These are phyloP conservation scores for Fusarium pilosicola DNA, from an alignment of 2,329 filamentous ascomycete genomes.

Conservation along the genomic window DNA sequence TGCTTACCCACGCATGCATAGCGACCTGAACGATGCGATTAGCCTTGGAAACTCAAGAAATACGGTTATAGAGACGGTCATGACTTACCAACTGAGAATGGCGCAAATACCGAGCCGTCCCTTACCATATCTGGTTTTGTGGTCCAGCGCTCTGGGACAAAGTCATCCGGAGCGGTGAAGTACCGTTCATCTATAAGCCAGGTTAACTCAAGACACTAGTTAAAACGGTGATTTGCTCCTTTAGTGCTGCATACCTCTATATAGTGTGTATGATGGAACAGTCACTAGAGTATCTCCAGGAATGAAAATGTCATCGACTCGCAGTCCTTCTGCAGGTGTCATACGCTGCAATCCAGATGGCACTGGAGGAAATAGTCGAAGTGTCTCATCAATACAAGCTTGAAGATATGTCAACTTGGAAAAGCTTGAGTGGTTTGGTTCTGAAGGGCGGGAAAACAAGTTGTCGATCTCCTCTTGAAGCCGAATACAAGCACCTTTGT, in stretches of 20 bases:
- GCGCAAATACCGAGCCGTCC: not conserved
- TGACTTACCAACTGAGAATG: not conserved
- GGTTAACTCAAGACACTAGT: not conserved
- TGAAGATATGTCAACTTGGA: not conserved
- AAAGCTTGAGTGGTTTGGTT: not conserved
- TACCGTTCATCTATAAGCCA: not conserved
- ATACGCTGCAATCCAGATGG: not conserved
- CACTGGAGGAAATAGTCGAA: not conserved
- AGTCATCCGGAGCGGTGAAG: not conserved
- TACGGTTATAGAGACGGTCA: accelerated
- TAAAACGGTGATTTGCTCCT: accelerated
- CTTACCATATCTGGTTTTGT: not conserved
- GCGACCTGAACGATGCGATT: accelerated
- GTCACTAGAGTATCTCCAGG: not conserved
- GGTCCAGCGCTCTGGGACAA: not conserved
- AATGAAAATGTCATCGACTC: not conserved
- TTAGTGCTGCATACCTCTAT: not conserved
- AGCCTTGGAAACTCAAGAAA: accelerated
- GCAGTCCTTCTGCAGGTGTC: not conserved
- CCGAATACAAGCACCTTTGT: accelerated
- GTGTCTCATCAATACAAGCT: not conserved
- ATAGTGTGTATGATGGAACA: not conserved
- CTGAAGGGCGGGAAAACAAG: not conserved
- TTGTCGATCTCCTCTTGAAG: not conserved
- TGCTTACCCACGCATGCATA: not conserved